These are phyloP conservation scores for Lachnellula hyalina DNA, from an alignment of 2,329 filamentous ascomycete species.

Conservation along the genomic window DNA sequence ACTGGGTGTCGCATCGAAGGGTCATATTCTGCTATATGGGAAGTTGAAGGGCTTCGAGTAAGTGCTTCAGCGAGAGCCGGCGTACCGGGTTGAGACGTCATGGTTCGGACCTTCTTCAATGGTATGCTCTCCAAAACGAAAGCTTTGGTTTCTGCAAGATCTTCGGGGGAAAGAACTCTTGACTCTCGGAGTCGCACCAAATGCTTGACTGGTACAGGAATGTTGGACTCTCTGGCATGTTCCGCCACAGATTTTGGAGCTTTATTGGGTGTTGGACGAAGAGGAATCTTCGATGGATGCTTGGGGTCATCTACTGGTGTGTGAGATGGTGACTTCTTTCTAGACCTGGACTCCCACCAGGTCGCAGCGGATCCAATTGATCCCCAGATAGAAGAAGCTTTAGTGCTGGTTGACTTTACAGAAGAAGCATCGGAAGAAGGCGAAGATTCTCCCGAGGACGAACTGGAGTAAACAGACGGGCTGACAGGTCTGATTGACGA, in stretches of 20 bases:
- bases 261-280: conserved; percentile 9
- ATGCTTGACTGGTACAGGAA: conserved; percentile 6
- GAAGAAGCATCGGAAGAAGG: conserved; percentile 29
- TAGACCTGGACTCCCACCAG: conserved; percentile 13
- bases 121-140: conserved; percentile 11
- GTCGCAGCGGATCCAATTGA: conserved; percentile 3
- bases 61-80: conserved; percentile 18
- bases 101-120: conserved; percentile 8
- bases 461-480: conserved; percentile 25
- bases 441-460: conserved; percentile 27
- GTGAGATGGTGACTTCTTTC: conserved; percentile 11
- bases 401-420: conserved; percentile 29
- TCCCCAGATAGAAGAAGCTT: conserved; percentile 28
- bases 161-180: conserved; percentile 21
- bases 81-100: neutral
- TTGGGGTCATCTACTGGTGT: conserved; percentile 15
- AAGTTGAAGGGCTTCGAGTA: neutral
- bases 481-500: conserved; percentile 28
- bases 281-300: conserved; percentile 14
- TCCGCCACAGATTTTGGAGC: neutral
- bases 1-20: conserved; percentile 20
- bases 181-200: conserved; percentile 23
- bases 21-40: conserved; percentile 6
- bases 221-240: conserved; percentile 3
- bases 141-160: conserved; percentile 22